Evolutionary conservation across 2,329 filamentous ascomycete genomes (phyloP), one percentile per base, ranked within the genome.

Genomic region (Fonsecaea pedrosoi): DNA sequence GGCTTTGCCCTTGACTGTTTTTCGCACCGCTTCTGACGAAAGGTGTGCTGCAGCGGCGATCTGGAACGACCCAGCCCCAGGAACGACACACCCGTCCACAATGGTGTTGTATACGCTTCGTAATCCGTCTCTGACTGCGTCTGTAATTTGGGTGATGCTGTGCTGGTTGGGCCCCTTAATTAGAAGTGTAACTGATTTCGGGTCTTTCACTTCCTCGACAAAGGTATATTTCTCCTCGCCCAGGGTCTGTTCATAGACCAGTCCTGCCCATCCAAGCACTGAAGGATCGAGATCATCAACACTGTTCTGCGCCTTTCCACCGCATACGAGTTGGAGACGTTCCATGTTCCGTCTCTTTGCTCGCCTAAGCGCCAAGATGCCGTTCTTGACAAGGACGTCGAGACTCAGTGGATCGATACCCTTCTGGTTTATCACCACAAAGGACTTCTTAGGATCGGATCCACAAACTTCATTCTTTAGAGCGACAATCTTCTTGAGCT

Each of bases 271-370:
- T 70, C 95, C 95, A 62, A 99, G 89, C 67, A 94, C 85, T 55
- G 96, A 92, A 1, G 93, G 90, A 3, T 89, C 88, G 69, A 99
- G 82, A 75, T 98, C 95, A 48, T 99, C 95, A 4, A 97, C 94
- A 74, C 92, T 97, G 86, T 99, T 99, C 81, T 97, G 94, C 62
- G 95, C 89, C 61, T 86, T 84, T 76, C 95, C 95, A 65, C 95
- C 95, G 77, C 94, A 97, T 68, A 98, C 88, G 71, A 99, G 88
- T 82, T 99, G 95, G 72, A 99, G 84, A 75, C 95, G 89, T 85
- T 99, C 95, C 95, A 99, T 99, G 83, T 99, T 99, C 78, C 95
- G 91, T 80, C 95, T 87, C 90, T 99, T 99, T 48, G 95, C 95
- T 78, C 95, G 87, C 75, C 95, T 89, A 69, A 99, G 87, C 61